These are phyloP conservation scores for Pharnaceum exiguum DNA, from an alignment of 148 eudicot species.

Conservation along the genomic window DNA sequence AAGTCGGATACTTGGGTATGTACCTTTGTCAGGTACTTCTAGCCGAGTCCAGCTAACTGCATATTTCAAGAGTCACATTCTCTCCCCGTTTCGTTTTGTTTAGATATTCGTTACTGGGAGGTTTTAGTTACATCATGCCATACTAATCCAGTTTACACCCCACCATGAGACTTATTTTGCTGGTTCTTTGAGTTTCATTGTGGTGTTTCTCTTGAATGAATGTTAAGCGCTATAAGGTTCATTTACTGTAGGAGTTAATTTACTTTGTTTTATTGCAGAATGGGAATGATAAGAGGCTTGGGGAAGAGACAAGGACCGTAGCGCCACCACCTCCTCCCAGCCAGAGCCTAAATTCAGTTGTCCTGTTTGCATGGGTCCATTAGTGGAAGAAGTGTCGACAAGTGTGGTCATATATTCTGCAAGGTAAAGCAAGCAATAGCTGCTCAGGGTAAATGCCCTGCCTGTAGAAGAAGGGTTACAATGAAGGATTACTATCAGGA, in stretches of 20 bases:
- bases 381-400: conserved; percentile 75
- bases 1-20: too few species aligned
- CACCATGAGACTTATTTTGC: too few species aligned
- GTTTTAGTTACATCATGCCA: too few species aligned
- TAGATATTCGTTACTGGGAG: too few species aligned
- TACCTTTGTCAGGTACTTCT: too few species aligned
- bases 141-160: too few species aligned
- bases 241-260: neutral
- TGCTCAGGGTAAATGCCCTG: conserved; percentile 79
- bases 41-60: too few species aligned
- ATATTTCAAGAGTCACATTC: too few species aligned
- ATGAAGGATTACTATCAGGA: conserved; percentile 57
- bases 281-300: conserved; percentile 7
- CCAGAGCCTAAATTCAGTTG: conserved; percentile 68
- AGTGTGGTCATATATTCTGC: conserved; percentile 96
- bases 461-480: conserved; percentile 70
- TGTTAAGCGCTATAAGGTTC: too few species aligned
- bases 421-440: conserved; percentile 55
- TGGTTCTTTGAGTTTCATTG: too few species aligned
- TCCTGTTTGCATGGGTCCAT: conserved; percentile 78
- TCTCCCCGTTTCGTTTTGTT: too few species aligned
- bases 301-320: neutral
- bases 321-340: conserved; percentile 44
- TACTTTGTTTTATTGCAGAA: conserved; percentile 28
- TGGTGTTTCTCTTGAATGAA: too few species aligned